Evolutionary conservation across 2,329 filamentous ascomycete genomes (phyloP).

Genomic region (Anthostomella pinea): DNA sequence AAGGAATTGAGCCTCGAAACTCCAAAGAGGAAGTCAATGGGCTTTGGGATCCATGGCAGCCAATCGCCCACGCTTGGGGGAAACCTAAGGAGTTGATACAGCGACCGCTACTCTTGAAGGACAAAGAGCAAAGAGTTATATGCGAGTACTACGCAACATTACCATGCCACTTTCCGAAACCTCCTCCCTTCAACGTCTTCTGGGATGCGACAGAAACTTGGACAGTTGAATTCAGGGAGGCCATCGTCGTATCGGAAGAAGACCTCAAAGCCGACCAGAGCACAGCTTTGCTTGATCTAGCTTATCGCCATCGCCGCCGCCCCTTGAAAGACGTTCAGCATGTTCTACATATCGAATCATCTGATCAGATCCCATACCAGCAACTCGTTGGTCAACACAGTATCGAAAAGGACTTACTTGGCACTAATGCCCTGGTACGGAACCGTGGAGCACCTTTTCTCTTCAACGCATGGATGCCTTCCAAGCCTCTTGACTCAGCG

Average conservation of each 20-base stretch:
- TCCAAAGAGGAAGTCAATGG: constrained; percentile 35
- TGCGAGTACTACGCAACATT: constrained; percentile 43
- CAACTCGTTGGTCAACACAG: constrained; percentile 17
- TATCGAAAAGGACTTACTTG: constrained; percentile 22
- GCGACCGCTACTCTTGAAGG: constrained; percentile 34
- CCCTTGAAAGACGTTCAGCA: constrained; percentile 37
- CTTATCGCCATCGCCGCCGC: constrained; percentile 50
- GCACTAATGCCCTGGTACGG: constrained; percentile 38
- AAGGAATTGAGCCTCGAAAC: constrained; percentile 37
- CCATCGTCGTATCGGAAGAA: constrained; percentile 4
- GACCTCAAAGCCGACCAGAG: constrained; percentile 40
- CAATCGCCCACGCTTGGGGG: constrained; percentile 43
- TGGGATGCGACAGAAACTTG: constrained; percentile 37
- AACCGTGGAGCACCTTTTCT: constrained; percentile 38
- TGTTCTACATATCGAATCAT: constrained; percentile 41
- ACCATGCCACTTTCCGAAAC: constrained; percentile 39
- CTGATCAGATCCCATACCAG: constrained; percentile 19
- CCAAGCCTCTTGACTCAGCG: constrained; percentile 42
- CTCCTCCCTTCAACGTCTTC: constrained; percentile 38
- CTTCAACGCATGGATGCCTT: constrained; percentile 39
- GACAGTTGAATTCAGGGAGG: constrained; percentile 33
- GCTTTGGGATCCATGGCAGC: constrained; percentile 46
- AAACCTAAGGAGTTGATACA: constrained; percentile 30
- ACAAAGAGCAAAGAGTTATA: constrained; percentile 30
- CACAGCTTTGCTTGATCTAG: constrained; percentile 41